Evolutionary conservation across 345 rosid species (phyloP), one percentile per base, ranked within the genome.

Genomic region (Pugionium cornutum): DNA sequence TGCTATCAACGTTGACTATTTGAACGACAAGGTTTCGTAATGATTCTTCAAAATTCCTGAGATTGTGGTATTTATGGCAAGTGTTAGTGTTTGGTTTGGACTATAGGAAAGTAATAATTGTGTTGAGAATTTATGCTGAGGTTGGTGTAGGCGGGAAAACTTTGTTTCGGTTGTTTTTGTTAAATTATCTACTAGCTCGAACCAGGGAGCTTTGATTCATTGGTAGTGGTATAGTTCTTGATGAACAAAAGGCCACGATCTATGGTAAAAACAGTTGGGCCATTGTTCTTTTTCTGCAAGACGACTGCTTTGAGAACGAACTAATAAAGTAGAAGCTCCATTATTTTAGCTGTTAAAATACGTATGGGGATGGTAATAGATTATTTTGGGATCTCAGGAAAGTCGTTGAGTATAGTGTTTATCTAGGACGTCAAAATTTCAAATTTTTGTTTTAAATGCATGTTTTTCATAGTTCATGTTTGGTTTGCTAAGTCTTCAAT

Each of bases 1-100:
- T 31, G 98, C 96, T 6, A 84, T 92, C 57, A 85, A 92, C 73
- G 94, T 86, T 57, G 97, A 88, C 69, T 88, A 75, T 78, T 81
- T 92, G 9, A 92, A 89, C 50, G 68, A 78, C 27, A 82, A 88
- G 91, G 98, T 87, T 62, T 46, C 18, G 18, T 87, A 42, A 1
- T 66, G 9, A 40, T 40, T 37, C 41, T 52, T 52, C 3, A 0
- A 5, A 18, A 5, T 58, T 37, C 9, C 42, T 37, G 4, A 65
- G 28, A 18, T 53, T 66, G 7, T 44, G 39, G 26, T 34, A 39
- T 18, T 18, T 18, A 18, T 18, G 18, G 18, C 18, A 18, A 18
- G 18, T 18, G 18, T 18, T 18, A 18, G 18, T 18, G 18, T 18
- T 18, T 18, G 18, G 18, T 18, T 18, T 18, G 18, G 18, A 18